Evolutionary conservation across 345 rosid genomes (phyloP), one percentile per base, ranked within the genome.

Genomic region (Pugionium dolabratum): DNA sequence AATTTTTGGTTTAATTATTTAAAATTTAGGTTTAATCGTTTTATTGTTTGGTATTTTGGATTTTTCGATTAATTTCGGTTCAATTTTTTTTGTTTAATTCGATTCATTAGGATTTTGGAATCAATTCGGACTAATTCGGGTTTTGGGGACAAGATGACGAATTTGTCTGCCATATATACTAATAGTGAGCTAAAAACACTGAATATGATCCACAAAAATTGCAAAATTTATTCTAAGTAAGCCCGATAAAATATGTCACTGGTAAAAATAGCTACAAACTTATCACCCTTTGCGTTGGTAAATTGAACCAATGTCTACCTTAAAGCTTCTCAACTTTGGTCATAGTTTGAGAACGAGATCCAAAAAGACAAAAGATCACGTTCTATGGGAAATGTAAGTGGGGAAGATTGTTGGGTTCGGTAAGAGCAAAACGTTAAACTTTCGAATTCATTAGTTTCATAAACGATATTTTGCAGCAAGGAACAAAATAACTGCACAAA

Each of bases 381-480:
- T 18, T 0, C 18, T 18, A 18, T 18, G 18, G 0, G 18, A 18
- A 18, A 18, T 18, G 18, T 18, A 40, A 40, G 35, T 0, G 5
- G 10, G 4, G 49, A 48, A 32, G 54, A 33, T 0, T 11, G 48
- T 57, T 39, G 33, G 42, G n/a, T 59, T 26, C 1, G 8, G 37
- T 51, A 44, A 62, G 8, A 41, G 32, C 49, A 34, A 35, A 61
- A 33, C 53, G 7, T 41, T 25, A 60, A 61, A 41, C 55, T 52
- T 48, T 30, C n/a, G 1, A 62, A 18, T 44, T 45, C 57, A 44
- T 61, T 33, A 40, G 26, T 52, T 41, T 30, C 49, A 25, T 9
- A 32, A 33, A 7, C 37, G 67, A 28, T 36, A 36, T 63, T 29
- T 25, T 36, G 7, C 57, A 69, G 8, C 57, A 58, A 41, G 50